A percentile compares a stretch with the other conserved stretches of the same genome.
These are phyloP conservation scores for Aspergillus funiculosus DNA, from an alignment of 495 filamentous ascomycete species.

Conservation along the genomic window DNA sequence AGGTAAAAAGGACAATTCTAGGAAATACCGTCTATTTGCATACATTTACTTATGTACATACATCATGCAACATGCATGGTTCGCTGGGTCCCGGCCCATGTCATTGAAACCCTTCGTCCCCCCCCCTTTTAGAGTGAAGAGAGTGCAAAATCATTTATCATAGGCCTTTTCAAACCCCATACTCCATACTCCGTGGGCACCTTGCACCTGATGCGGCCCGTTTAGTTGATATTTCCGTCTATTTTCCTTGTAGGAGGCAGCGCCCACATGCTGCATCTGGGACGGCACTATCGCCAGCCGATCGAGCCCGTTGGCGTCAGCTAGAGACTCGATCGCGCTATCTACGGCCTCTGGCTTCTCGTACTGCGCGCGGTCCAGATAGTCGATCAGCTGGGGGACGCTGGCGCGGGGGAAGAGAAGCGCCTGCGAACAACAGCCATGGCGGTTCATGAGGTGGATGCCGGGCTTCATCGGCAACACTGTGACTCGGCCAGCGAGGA, in stretches of 20 bases:
- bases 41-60: too few relatives aligned
- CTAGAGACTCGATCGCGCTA: constrained; percentile 21
- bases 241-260: constrained; percentile 25
- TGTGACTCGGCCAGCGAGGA: constrained; percentile 35
- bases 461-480: constrained; percentile 30
- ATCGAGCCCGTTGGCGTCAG: constrained; percentile 13
- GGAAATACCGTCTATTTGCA: too few relatives aligned
- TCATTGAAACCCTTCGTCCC: too few relatives aligned
- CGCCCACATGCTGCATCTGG: constrained; percentile 29
- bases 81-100: too few relatives aligned
- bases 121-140: too few relatives aligned
- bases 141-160: not conserved
- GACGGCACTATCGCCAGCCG: constrained; percentile 25
- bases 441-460: constrained; percentile 29
- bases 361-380: constrained; percentile 16
- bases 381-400: constrained; percentile 19
- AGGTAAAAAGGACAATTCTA: too few relatives aligned
- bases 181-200: constrained; percentile 29
- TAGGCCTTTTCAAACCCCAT: constrained; percentile 26
- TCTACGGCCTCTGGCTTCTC: constrained; percentile 18
- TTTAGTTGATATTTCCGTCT: constrained; percentile 15
- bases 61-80: too few relatives aligned
- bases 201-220: constrained; percentile 18
- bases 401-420: constrained; percentile 27
- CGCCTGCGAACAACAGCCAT: constrained; percentile 37